Percentiles rank a stretch among this genome's conserved stretches.
phyloP scores from a whole-genome alignment of 2,329 filamentous ascomycete genomes.

The Phoma herbarum region DNA sequence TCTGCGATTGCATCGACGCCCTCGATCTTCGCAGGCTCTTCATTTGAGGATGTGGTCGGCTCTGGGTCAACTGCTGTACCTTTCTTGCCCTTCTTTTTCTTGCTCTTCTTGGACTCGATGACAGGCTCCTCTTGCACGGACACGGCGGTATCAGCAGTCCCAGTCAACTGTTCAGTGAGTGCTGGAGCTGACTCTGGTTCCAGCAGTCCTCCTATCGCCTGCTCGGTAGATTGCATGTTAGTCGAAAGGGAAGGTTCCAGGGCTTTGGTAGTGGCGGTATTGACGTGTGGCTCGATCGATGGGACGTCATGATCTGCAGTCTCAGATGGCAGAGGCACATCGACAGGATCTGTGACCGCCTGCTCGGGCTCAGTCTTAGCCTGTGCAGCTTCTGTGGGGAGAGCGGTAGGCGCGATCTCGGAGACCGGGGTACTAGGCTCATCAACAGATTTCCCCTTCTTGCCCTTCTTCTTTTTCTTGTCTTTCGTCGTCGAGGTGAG shows the following conservation, averaged over 20 bases:
- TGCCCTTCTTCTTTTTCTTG: slow-evolving; percentile 41
- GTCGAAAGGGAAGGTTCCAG: background rate
- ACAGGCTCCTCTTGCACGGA: slow-evolving; percentile 1
- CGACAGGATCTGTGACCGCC: background rate
- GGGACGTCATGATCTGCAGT: background rate
- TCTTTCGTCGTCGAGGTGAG: slow-evolving; percentile 28
- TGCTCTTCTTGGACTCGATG: slow-evolving; percentile 29
- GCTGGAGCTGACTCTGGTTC: background rate
- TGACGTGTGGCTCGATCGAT: background rate
- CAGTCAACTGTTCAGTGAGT: background rate
- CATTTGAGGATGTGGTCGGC: slow-evolving; percentile 18
- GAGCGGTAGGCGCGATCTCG: slow-evolving; percentile 7
- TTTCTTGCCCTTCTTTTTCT: slow-evolving; percentile 39
- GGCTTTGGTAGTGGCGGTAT: background rate
- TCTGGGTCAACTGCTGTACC: slow-evolving; percentile 21
- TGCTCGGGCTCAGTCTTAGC: background rate
- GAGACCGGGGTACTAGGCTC: slow-evolving; percentile 27
- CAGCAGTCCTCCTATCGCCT: background rate
- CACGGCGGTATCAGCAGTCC: background rate
- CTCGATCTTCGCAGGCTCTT: slow-evolving; percentile 1
- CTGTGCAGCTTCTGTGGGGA: background rate
- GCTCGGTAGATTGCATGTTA: background rate
- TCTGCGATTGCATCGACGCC: background rate
- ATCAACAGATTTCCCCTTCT: slow-evolving; percentile 28
- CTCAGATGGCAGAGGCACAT: slow-evolving; percentile 9